Evolutionary conservation across 768 basidiomycete genomes (phyloP), one percentile per base, ranked within the genome.

Genomic region (Suillus tomentosus): DNA sequence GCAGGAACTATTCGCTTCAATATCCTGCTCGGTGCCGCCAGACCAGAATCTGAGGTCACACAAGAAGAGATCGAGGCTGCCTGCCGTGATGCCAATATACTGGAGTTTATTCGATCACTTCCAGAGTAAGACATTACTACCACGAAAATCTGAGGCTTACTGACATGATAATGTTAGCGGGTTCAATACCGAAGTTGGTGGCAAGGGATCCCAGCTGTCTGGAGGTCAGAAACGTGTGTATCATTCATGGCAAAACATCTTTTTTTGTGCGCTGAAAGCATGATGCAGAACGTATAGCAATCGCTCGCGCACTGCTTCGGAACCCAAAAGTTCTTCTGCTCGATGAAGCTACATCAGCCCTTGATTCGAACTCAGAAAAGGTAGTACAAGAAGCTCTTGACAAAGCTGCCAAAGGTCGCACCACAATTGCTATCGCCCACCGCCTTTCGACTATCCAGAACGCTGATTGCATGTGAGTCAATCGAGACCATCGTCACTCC

Each of bases 311-410:
- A 6, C 82, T 97, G 22, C 81, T 97, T 34, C 86, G 93, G 15
- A 94, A 95, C 70, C 95, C 95, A 31, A 91, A 90, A 71, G 93
- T 97, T 55, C 80, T 97, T 60, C 80, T 95, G 19, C 78, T 96
- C 65, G 94, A 95, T 73, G 94, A 96, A 78, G 94, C 94, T 6
- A 95, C 94, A 0, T 94, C 92, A 51, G 94, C 95, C 1, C 84
- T 97, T 42, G 95, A 96, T 74, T 92, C 92, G 9, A 89, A 88
- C 70, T 94, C 91, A 22, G 96, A 97, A 77, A 93, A 92, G 75
- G 89, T 99, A 55, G 97, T 99, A 7, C 96, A 99, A 72, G 90
- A 86, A 9, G 97, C 97, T 4, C 83, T 99, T 34, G 97, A 99
- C 76, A 84, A 87, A 71, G 97, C 96, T 9, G 89, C 95, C 3